Evolutionary conservation across 768 basidiomycete genomes (phyloP), one percentile per base, ranked within the genome.

Genomic region (Mycena rebaudengoi): DNA sequence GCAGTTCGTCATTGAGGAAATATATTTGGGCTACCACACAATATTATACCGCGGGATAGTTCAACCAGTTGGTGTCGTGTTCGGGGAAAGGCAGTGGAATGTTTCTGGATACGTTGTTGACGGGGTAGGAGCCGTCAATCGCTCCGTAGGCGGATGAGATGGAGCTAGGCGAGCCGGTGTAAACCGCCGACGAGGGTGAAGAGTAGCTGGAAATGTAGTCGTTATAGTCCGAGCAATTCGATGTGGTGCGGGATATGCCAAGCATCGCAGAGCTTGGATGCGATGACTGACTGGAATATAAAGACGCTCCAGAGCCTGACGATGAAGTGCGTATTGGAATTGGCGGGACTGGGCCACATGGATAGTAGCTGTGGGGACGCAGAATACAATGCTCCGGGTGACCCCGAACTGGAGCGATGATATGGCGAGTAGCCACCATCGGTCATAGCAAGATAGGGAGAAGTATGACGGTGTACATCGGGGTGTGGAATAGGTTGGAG

Each of bases 61-160:
- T 39, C 49, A 49, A 18, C 57, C 46, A 59, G 35, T n/a, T 32
- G 20, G 43, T 2, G 35, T 41, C 16, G 4, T 33, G 48, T 3
- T 40, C 25, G 1, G 30, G 21, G 29, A 56, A 62, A 14, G 61
- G 62, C 29, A 63, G 62, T 5, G 62, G 52, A n/a, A 62, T 21
- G 10, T 35, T 62, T 5, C 45, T 44, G 16, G 60, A 46, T 4
- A 26, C n/a, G 39, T 16, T 44, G n/a, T 32, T 26, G 60, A 6
- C 18, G n/a, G 52, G 43, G 12, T 54, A 62, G 1, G 33, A 6
- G 40, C 40, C 21, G n/a, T 62, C 52, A 2, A 40, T 13, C 3
- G 43, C 60, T 23, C 35, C 37, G 14, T 39, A 48, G 2, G n/a
- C 33, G 18, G 60, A 62, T 7, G 45, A 49, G 41, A 41, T 54